Evolutionary conservation across 768 basidiomycete species (phyloP), one percentile per base, ranked within the genome.

Genomic region (Serendipita sp.): DNA sequence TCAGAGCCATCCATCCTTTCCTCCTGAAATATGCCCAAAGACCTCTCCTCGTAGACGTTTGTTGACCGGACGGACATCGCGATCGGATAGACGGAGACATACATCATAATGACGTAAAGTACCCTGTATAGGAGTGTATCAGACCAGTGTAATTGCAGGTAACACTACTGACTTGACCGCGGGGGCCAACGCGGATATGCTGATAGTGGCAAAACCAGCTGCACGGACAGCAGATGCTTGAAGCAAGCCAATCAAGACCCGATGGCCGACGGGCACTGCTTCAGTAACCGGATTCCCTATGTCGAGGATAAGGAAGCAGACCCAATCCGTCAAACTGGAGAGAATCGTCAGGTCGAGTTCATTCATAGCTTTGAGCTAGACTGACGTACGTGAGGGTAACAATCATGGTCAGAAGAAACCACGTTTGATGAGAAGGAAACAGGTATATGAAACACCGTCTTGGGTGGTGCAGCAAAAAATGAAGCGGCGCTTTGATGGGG

Each of bases 381-480:
- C 83, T 60, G 68, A 14, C 34, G 14, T 38, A 92, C 91, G 82
- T 90, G 38, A 95, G 74, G 0, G 75, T 66, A 2, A 88, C 41
- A 24, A 96, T 76, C 24, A 94, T 71, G 0, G 81, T 79, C 1
- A 90, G 65, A 3, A 96, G 80, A 67, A 95, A 88, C 90, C 91
- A 92, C 2, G 93, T 96, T 70, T 96, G 93, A 68, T 93, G 90
- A 0, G 90, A 84, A 0, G 92, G 92, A 67, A 95, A 95, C 7
- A 95, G 79, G 70, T 92, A 89, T 11, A 91, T 81, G 69, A 88
- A 94, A 72, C 92, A 95, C 65, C 90, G 70, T 11, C 95, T 82
- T 13, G 95, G 95, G 70, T 97, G 95, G 68, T 97, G 92, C 7
- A 99, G 80, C 5, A 99, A 81, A 71, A 98, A 99, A 62, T 84